phyloP scores from a whole-genome alignment of 1,139 yeast species.

The Pichia sp. region DNA sequence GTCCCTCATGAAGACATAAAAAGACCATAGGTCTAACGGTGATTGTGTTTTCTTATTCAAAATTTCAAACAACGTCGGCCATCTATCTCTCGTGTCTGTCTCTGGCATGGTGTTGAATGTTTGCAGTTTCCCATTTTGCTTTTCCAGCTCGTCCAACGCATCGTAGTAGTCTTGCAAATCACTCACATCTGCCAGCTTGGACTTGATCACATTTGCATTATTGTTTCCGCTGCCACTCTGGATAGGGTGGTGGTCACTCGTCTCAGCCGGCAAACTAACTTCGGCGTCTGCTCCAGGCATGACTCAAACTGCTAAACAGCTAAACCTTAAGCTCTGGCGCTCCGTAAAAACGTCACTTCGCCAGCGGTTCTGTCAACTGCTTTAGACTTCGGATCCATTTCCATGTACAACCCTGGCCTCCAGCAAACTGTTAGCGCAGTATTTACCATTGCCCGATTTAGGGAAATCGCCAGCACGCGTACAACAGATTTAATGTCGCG shows the following conservation, averaged over 20 bases:
- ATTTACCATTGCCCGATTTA: not conserved
- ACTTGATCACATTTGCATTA: slow-evolving; percentile 9
- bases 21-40: slow-evolving; percentile 89
- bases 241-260: not conserved
- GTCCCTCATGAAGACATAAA: slow-evolving; percentile 84
- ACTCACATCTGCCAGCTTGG: slow-evolving; percentile 20
- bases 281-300: not conserved
- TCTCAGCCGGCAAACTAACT: not conserved
- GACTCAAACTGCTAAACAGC: not conserved
- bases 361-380: not conserved
- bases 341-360: not conserved
- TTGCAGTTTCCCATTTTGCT: slow-evolving; percentile 14
- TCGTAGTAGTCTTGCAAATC: slow-evolving; percentile 22
- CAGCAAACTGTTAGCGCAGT: not conserved
- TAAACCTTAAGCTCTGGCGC: not conserved
- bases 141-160: slow-evolving; percentile 25
- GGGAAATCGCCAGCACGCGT: not conserved
- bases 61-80: slow-evolving; percentile 90
- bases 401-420: not conserved
- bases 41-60: slow-evolving; percentile 74
- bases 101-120: slow-evolving; percentile 3
- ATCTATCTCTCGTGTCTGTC: slow-evolving; percentile 37
- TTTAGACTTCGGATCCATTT: not conserved
- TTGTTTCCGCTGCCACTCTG: not conserved
- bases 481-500: not conserved